These are phyloP conservation scores for Cercophora sp. DNA, from an alignment of 495 filamentous ascomycete species.

Conservation along the genomic window DNA sequence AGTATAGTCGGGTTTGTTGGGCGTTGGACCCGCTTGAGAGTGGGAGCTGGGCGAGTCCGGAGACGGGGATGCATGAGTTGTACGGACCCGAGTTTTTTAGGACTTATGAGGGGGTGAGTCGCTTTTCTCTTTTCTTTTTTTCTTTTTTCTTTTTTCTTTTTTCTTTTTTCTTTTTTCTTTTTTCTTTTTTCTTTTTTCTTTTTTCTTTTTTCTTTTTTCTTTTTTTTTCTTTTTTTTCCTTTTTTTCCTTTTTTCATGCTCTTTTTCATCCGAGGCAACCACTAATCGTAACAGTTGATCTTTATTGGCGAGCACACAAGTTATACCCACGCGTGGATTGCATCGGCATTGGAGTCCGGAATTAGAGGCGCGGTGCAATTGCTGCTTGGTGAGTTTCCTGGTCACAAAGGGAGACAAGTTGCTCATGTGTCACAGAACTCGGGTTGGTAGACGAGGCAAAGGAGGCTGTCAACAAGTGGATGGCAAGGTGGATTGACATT, in stretches of 20 bases:
- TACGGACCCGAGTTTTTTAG: conserved; percentile 67
- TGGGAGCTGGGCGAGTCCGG: conserved; percentile 54
- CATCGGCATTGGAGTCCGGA: conserved; percentile 61
- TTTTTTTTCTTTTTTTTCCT: no score
- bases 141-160: no score
- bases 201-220: no score
- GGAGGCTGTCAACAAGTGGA: conserved; percentile 58
- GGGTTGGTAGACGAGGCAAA: conserved; percentile 70
- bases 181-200: no score
- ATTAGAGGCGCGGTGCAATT: conserved; percentile 63
- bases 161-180: no score
- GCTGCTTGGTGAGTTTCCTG: conserved; percentile 40
- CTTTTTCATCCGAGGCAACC: no score
- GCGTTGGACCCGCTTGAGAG: conserved; percentile 48
- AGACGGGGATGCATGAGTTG: conserved; percentile 57
- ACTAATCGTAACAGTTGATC: conserved; percentile 42
- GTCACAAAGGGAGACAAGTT: background rate
- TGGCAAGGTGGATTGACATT: conserved; percentile 57
- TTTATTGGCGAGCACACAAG: conserved; percentile 70
- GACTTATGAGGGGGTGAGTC: conserved; percentile 54
- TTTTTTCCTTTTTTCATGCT: no score
- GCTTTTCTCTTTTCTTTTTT: no score
- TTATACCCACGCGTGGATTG: conserved; percentile 74
- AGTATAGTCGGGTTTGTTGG: conserved; percentile 59
- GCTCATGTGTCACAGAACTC: conserved; percentile 37